phyloP scores from a whole-genome alignment of 2,329 filamentous ascomycete species.

The Grosmannia serpens region DNA sequence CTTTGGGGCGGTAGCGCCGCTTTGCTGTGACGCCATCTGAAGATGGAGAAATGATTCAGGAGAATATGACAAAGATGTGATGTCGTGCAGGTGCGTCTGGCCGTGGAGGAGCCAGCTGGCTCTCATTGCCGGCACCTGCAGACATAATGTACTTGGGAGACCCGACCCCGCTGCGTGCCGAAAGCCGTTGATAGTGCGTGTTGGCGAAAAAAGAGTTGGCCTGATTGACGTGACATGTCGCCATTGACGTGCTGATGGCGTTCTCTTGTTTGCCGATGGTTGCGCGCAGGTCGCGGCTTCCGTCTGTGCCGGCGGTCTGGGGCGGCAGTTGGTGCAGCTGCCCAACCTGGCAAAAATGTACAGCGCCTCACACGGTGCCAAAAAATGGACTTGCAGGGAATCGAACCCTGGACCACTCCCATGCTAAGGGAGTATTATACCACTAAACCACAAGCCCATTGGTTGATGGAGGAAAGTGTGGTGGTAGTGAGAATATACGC shows the following conservation, averaged over 20 bases:
- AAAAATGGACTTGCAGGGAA: conserved; percentile 6
- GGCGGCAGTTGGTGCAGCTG: no score
- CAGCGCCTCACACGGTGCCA: neutral
- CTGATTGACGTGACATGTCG: neutral
- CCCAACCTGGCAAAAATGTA: neutral
- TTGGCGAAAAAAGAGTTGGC: neutral
- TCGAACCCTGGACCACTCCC: conserved; percentile 5
- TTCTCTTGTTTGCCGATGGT: neutral
- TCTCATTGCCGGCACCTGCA: neutral
- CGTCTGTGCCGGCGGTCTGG: neutral
- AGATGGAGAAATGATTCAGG: neutral
- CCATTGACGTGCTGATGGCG: neutral
- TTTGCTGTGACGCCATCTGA: neutral
- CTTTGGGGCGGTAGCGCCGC: neutral
- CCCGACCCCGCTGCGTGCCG: no score
- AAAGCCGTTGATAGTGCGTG: neutral
- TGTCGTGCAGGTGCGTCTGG: neutral
- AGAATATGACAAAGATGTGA: neutral
- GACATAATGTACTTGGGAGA: neutral
- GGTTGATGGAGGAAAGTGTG: no score
- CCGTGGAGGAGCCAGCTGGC: neutral
- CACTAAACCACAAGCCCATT: conserved; percentile 6
- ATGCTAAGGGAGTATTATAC: conserved; percentile 8
- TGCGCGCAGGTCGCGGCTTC: neutral
- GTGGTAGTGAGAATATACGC: no score